Conservation (phyloP, 768 basidiomycete genomes). For the Termitomyces bulborhizus region DNA sequence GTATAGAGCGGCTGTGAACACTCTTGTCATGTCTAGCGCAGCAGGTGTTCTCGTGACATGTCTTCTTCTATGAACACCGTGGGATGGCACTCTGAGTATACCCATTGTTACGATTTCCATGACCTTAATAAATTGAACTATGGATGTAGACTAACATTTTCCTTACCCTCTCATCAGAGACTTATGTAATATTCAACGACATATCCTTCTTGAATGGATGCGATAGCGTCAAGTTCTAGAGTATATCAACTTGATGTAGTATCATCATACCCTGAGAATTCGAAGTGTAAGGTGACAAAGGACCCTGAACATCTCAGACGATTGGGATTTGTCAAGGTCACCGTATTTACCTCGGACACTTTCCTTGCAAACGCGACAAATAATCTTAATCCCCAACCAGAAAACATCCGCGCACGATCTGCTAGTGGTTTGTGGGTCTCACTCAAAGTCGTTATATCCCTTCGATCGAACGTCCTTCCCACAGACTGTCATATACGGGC, state of each 20-base stretch:
- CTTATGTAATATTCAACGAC: background rate
- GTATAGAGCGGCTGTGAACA: background rate
- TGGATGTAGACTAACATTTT: background rate
- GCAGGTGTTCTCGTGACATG: constrained; percentile 6
- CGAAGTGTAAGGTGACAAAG: no score
- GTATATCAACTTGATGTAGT: no score
- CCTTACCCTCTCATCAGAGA: background rate
- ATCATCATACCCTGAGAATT: background rate
- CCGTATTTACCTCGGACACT: no score
- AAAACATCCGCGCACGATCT: no score
- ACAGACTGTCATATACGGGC: no score
- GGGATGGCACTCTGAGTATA: background rate
- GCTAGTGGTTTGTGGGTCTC: no score
- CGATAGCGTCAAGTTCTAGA: background rate
- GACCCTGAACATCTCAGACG: no score
- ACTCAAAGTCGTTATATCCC: no score
- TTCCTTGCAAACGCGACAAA: no score
- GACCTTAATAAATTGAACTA: background rate
- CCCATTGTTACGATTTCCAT: background rate
- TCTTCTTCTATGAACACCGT: constrained; percentile 2
- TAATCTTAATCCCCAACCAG: no score
- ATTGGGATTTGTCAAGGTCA: no score
- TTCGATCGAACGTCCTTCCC: no score
- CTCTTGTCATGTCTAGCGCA: constrained; percentile 1
- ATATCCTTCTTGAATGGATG: background rate